Base-by-base conservation (phyloP, 352 stramenopile species). In the Pythium brassicae region DNA sequence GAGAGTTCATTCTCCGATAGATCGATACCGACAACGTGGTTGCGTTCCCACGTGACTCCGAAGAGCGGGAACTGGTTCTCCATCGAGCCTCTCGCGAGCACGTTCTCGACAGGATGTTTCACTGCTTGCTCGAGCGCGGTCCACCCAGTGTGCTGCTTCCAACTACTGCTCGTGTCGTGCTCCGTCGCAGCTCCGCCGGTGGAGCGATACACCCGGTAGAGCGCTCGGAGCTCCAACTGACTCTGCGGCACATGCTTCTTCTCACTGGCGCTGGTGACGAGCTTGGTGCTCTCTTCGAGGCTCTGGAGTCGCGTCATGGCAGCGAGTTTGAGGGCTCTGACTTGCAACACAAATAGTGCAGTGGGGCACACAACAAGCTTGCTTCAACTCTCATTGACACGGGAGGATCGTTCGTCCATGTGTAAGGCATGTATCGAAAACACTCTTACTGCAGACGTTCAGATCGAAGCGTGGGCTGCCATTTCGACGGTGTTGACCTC, bases 1-100 rank as follows among this genome's bases (percentile, higher is more conserved):
- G 52, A 40, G n/a, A 90, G 63, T 25, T 61, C 73, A 44, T 90
- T 90, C 3, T 34, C 58, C 2, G 59, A 69, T 8, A 91, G 37
- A 43, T 87, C 80, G 40, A 91, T 69, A 2, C 66, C 45, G 7
- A 87, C 64, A 34, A 91, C 69, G 49, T 84, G 76, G 54, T 87
- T 87, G 8, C 66, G 63, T 29, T 85, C 70, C 75, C 78, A 91
- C 14, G 66, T 67, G 10, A 83, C 63, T 0, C 78, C 76, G 26
- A 64, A 69, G 2, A 86, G 59, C 1, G 66, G 47, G 22, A 86
- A 74, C 53, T 64, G 60, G 2, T 53, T 58, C 32, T 72, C 64
- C 47, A 86, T 76, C 11, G 68, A 53, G 2, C 63, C 68, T 26
- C 61, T 45, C 35, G 65, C 34, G 2, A 72, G 20, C 25, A 74